Conservation (phyloP, 192 early-diverging fungal species). For the Pilobolus umbonatus region DNA sequence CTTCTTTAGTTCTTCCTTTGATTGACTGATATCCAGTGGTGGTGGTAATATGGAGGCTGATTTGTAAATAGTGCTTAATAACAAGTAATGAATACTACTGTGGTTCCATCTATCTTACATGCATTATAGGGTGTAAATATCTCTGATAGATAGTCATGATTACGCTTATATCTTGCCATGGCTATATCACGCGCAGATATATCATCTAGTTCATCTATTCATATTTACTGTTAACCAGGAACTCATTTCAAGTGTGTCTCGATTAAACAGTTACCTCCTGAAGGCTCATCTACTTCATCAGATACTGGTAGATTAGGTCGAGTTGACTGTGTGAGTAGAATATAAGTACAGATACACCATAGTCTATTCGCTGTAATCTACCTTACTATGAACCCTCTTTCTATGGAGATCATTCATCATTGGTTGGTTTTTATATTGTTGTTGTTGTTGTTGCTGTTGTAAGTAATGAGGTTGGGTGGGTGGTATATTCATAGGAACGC, state of each 20-base stretch:
- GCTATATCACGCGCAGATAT: constrained; percentile 55
- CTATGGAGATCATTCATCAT: constrained; percentile 8
- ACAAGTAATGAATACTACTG: neutral
- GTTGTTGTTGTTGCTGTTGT: constrained; percentile 4
- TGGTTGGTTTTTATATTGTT: neutral
- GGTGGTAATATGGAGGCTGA: constrained; percentile 32
- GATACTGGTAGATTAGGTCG: constrained; percentile 3
- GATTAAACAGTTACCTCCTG: constrained; percentile 36
- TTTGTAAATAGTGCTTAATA: neutral
- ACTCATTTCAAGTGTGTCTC: neutral
- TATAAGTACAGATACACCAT: neutral
- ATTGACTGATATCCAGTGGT: constrained; percentile 24
- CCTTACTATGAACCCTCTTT: constrained; percentile 18
- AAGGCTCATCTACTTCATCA: constrained; percentile 54
- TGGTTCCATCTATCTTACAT: constrained; percentile 31
- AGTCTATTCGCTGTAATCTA: neutral
- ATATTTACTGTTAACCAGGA: neutral
- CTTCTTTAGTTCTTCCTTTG: constrained; percentile 24
- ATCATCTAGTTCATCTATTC: constrained; percentile 53
- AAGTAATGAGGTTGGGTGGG: constrained; percentile 1
- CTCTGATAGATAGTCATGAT: constrained; percentile 61
- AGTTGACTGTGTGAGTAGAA: neutral
- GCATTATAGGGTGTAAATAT: constrained; percentile 61
- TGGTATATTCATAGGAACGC: neutral
- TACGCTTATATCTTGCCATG: constrained; percentile 57